Conservation (phyloP, 352 stramenopile genomes). For the Globisporangium mamillatum region DNA sequence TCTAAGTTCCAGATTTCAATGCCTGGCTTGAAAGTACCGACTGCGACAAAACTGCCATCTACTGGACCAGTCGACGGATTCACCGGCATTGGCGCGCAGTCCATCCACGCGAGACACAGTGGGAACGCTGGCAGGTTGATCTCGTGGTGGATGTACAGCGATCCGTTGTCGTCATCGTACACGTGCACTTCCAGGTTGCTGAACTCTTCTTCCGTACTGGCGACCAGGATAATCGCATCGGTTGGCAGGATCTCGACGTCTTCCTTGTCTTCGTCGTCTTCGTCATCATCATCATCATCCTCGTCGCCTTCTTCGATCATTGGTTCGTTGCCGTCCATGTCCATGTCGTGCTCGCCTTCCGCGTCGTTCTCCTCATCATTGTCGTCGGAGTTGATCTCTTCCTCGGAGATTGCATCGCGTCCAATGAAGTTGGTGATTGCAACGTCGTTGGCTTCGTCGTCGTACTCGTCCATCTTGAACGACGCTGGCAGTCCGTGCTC, state of each 20-base stretch:
- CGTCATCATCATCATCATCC: conserved; percentile 67
- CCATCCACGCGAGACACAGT: conserved; percentile 96
- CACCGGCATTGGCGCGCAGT: conserved; percentile 76
- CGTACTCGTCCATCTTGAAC: conserved; percentile 89
- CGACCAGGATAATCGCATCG: conserved; percentile 95
- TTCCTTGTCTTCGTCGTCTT: conserved; percentile 79
- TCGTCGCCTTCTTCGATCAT: conserved; percentile 28
- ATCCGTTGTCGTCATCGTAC: conserved; percentile 96
- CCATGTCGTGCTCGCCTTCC: conserved; percentile 49
- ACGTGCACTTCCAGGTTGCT: conserved; percentile 98
- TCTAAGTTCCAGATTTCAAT: conserved; percentile 99
- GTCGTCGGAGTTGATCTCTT: conserved; percentile 31
- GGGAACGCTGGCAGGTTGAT: conserved; percentile 98
- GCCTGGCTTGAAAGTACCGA: conserved; percentile 99
- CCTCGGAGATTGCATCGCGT: conserved; percentile 25
- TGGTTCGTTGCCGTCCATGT: conserved; percentile 32
- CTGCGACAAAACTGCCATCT: conserved; percentile 96
- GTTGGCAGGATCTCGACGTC: conserved; percentile 93
- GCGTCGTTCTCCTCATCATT: conserved; percentile 27
- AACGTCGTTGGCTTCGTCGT: conserved; percentile 81
- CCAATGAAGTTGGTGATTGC: conserved; percentile 80
- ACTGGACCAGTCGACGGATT: conserved; percentile 60
- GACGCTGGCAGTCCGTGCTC: conserved; percentile 51
- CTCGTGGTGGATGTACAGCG: conserved; percentile 99
- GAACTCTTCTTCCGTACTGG: conserved; percentile 98